These are phyloP conservation scores for Rhizopogon vesiculosus DNA, from an alignment of 768 basidiomycete species.

Conservation along the genomic window DNA sequence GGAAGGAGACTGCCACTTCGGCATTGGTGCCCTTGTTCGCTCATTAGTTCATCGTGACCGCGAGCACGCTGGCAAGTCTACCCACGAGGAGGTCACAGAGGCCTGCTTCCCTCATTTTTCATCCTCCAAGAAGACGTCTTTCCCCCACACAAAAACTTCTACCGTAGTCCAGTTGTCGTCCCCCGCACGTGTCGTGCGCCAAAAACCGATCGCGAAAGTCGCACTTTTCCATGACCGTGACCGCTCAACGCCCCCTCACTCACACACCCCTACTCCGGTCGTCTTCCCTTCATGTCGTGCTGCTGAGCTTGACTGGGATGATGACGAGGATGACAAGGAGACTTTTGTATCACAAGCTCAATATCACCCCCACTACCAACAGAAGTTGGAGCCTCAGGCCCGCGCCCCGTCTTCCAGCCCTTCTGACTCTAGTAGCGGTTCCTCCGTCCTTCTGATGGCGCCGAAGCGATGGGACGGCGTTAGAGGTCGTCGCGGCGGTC, in stretches of 20 bases:
- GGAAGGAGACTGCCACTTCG: slow-evolving; percentile 35
- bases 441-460: slow-evolving; percentile 27
- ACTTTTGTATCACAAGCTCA: slow-evolving; percentile 15
- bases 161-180: slow-evolving; percentile 10
- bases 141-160: slow-evolving; percentile 12
- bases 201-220: slow-evolving; percentile 12
- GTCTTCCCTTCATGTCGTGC: slow-evolving; percentile 29
- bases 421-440: slow-evolving; percentile 20
- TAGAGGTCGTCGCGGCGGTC: slow-evolving; percentile 13
- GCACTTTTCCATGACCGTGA: slow-evolving; percentile 5
- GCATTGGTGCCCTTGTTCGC: slow-evolving; percentile 38
- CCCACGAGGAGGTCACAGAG: slow-evolving; percentile 26
- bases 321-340: slow-evolving; percentile 19
- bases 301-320: slow-evolving; percentile 22
- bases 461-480: slow-evolving; percentile 13
- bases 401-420: slow-evolving; percentile 14
- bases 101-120: slow-evolving; percentile 25
- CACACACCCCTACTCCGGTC: slow-evolving; percentile 27
- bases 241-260: slow-evolving; percentile 15
- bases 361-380: slow-evolving; percentile 9
- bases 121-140: slow-evolving; percentile 11
- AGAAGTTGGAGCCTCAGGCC: slow-evolving; percentile 11
- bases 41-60: slow-evolving; percentile 23
- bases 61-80: slow-evolving; percentile 12
- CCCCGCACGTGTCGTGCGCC: slow-evolving; percentile 10